Evolutionary conservation across 2,329 filamentous ascomycete species (phyloP).

Genomic region (Colletotrichum australisinense): DNA sequence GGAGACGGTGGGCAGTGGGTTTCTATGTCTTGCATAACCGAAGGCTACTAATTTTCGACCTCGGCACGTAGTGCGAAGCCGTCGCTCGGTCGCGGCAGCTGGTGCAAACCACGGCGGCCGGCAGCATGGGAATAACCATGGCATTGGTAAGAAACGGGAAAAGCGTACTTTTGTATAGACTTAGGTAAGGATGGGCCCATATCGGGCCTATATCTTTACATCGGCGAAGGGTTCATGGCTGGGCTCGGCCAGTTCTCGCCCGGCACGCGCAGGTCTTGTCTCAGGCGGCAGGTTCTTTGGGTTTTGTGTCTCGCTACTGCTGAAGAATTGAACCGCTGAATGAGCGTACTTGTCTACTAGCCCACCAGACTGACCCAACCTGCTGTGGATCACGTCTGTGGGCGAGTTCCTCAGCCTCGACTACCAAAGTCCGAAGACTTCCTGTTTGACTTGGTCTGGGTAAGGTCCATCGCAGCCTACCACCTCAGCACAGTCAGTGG

Average conservation of each 20-base stretch:
- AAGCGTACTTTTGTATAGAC: neutral
- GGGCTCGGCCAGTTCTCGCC: neutral
- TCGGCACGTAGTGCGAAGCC: neutral
- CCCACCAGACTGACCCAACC: neutral
- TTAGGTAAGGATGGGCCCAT: neutral
- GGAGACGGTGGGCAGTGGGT: neutral
- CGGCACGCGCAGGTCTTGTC: neutral
- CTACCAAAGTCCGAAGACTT: neutral
- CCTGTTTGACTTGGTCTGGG: neutral
- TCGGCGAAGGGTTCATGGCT: neutral
- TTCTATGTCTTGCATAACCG: conserved; percentile 17
- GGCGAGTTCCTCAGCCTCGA: neutral
- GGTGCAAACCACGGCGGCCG: neutral
- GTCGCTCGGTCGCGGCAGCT: neutral
- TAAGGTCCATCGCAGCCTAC: neutral
- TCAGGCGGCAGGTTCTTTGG: neutral
- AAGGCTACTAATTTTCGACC: neutral
- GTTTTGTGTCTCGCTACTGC: neutral
- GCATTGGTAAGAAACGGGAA: neutral
- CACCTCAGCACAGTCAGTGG: neutral
- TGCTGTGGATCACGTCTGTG: neutral
- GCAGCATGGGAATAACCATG: neutral
- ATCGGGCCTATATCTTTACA: neutral
- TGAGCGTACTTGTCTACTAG: neutral
- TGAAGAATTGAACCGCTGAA: neutral